Evolutionary conservation across 2,329 filamentous ascomycete species (phyloP).

Genomic region (Trichophyton benhamiae): DNA sequence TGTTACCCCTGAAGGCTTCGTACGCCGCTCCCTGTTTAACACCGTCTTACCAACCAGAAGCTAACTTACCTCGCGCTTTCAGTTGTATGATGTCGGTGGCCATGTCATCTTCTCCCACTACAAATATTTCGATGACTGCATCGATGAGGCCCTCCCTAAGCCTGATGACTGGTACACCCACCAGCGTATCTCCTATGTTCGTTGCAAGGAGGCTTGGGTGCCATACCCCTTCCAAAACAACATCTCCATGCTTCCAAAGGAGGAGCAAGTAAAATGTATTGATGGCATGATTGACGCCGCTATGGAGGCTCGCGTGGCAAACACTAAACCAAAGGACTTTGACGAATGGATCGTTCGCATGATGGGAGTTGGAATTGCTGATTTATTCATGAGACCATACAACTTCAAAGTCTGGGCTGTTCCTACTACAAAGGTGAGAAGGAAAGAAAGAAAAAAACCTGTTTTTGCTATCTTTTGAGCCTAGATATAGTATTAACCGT

Average conservation of each 20-base stretch:
- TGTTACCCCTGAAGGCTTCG: slow-evolving; percentile 88
- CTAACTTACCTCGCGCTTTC: slow-evolving; percentile 9
- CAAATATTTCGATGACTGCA: slow-evolving; percentile 99
- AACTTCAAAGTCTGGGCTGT: slow-evolving; percentile 99
- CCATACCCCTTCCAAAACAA: slow-evolving; percentile 99
- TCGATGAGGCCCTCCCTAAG: slow-evolving; percentile 90
- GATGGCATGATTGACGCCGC: slow-evolving; percentile 94
- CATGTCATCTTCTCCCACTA: slow-evolving; percentile 99
- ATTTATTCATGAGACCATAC: slow-evolving; percentile 98
- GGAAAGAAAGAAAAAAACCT: too few relatives aligned
- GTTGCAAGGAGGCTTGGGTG: slow-evolving; percentile 92
- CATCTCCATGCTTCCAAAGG: slow-evolving; percentile 94
- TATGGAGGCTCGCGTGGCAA: slow-evolving; percentile 57
- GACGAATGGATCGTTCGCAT: slow-evolving; percentile 96
- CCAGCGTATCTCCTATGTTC: slow-evolving; percentile 97
- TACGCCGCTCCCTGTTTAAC: slow-evolving; percentile 45
- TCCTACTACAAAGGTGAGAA: slow-evolving; percentile 78
- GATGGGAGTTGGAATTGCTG: slow-evolving; percentile 76
- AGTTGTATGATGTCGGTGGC: slow-evolving; percentile 97
- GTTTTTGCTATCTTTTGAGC: not conserved
- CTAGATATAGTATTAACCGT: not conserved
- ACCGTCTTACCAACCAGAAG: not conserved
- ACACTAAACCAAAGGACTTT: slow-evolving; percentile 88
- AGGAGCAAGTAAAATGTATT: slow-evolving; percentile 88
- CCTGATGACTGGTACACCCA: slow-evolving; percentile 94